Evolutionary conservation across 2,329 filamentous ascomycete species (phyloP), one percentile per base, ranked within the genome.

Genomic region (Fusarium staphyleae): DNA sequence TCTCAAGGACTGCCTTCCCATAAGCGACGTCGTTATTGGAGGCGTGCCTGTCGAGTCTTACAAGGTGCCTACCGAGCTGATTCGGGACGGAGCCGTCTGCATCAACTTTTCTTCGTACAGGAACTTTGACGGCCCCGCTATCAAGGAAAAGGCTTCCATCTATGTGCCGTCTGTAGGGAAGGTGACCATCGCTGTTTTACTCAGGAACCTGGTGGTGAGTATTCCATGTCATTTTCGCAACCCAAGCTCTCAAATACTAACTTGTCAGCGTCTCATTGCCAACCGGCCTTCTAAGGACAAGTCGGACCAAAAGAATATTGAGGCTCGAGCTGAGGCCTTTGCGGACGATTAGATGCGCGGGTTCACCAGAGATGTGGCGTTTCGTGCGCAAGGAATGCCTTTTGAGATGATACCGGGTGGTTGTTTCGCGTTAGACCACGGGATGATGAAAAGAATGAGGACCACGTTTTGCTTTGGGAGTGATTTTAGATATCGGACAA

Each of bases 161-260:
- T 99, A 97, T 68, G 93, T 98, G 14, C 95, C 95, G 2, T 95
- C 93, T 0, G 96, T 97, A 63, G 95, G 95, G 66, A 99, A 98
- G 79, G 93, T 98, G 40, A 99, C 95, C 0, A 98, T 98, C 71
- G 90, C 93, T 13, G 87, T 97, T 28, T 77, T 99, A 52, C 78
- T 98, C 68, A 82, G 95, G 50, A 99, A 99, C 70, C 77, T 98
- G 29, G 81, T 98, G 70, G 90, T 95, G 77, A 77, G 88, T 83
- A 3, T 14, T 48, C 28, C 14, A 43, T 12, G 14, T 14, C 16
- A 48, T 39, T 6, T 22, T 14, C 48, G 11, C 35, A 49, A 39
- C 16, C 14, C 35, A 49, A 39, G 18, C 14, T 28, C 44, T 28
- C 9, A 34, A 32, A 45, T 50, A 48, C 72, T 75, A 57, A 74